Percentiles rank a stretch among this genome's conserved stretches.
phyloP scores from a whole-genome alignment of 1,139 yeast species.

The Lodderomyces orthopsilosis region DNA sequence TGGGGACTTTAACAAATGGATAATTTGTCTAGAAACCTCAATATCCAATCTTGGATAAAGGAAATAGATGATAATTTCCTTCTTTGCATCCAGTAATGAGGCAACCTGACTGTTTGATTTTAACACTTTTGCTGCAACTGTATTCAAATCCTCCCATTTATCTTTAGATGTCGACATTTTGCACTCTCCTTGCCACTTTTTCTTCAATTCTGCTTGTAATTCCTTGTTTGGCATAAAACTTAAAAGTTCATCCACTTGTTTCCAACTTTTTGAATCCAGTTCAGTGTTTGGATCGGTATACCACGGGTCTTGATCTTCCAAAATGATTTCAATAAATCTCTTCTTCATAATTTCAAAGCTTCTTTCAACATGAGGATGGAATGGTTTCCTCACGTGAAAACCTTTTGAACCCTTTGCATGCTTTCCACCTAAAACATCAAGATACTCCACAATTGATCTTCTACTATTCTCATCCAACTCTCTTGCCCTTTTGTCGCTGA shows the following conservation, averaged over 20 bases:
- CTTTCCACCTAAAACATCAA: slow-evolving; percentile 68
- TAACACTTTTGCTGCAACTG: slow-evolving; percentile 47
- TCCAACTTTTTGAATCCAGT: slow-evolving; percentile 28
- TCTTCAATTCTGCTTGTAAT: slow-evolving; percentile 51
- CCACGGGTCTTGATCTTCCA: slow-evolving; percentile 88
- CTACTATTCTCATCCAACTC: slow-evolving; percentile 68
- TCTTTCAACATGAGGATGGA: slow-evolving; percentile 83
- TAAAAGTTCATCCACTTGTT: slow-evolving; percentile 53
- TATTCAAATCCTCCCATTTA: slow-evolving; percentile 85
- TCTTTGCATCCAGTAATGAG: slow-evolving; percentile 68
- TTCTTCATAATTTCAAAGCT: slow-evolving; percentile 66
- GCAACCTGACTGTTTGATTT: slow-evolving; percentile 39
- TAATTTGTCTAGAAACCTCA: slow-evolving; percentile 86
- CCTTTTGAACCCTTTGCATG: slow-evolving; percentile 31
- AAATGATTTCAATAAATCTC: slow-evolving; percentile 61
- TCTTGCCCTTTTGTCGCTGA: slow-evolving; percentile 83
- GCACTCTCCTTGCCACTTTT: slow-evolving; percentile 40
- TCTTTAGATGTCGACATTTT: slow-evolving; percentile 33
- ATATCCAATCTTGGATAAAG: slow-evolving; percentile 91
- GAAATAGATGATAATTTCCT: slow-evolving; percentile 76
- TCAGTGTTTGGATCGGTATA: slow-evolving; percentile 21
- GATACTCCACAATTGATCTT: slow-evolving; percentile 75
- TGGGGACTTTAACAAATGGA: slow-evolving; percentile 94
- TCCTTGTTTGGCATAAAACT: slow-evolving; percentile 58
- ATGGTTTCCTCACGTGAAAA: slow-evolving; percentile 66